Evolutionary conservation across 495 filamentous ascomycete genomes (phyloP), one percentile per base, ranked within the genome.

Genomic region (Xylaria cubensis): DNA sequence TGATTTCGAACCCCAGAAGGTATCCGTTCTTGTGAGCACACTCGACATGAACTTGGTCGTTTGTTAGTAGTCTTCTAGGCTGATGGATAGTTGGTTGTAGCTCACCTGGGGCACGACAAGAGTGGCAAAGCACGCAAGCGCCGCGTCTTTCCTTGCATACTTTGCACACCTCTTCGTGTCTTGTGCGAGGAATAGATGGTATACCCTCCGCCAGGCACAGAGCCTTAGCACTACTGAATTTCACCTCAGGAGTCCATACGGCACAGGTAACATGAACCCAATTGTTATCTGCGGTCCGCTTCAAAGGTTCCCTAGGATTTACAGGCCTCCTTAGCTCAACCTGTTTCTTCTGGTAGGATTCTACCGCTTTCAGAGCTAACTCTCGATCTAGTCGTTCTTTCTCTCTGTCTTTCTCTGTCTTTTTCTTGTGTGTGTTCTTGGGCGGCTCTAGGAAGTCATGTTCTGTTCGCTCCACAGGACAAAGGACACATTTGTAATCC

Each of bases 261-360:
- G 96, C 94, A 75, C 96, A 99, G 53, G 90, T 88, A 36, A 98
- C 93, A 77, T 99, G 96, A n/a, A 97, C 92, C 96, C 96, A 99
- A 75, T 98, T 98, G 81, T 98, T 98, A 70, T 93, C 92, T 10
- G 91, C 89, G 0, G 96, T 99, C 39, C 92, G 87, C 84, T 99
- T 99, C 66, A 99, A 82, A 4, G 96, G 91, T 75, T 98, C 96
- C 21, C 97, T 92, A 36, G 96, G 96, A 75, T 92, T 88, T 29
- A 91, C 81, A 4, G 97, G 95, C 46, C 94, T 92, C 70, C 92
- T 93, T 76, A 88, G 85, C 34, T 94, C 91, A 76, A 93, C 89
- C 79, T 99, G 97, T 74, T 89, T 89, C 77, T 92, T 92, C 15
- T 89, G 89, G 77, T 97, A 97, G 61, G 91, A 89, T 24, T 93